Base-by-base conservation (phyloP, 805 yeast genomes). In the Zygoascus tannicola region DNA sequence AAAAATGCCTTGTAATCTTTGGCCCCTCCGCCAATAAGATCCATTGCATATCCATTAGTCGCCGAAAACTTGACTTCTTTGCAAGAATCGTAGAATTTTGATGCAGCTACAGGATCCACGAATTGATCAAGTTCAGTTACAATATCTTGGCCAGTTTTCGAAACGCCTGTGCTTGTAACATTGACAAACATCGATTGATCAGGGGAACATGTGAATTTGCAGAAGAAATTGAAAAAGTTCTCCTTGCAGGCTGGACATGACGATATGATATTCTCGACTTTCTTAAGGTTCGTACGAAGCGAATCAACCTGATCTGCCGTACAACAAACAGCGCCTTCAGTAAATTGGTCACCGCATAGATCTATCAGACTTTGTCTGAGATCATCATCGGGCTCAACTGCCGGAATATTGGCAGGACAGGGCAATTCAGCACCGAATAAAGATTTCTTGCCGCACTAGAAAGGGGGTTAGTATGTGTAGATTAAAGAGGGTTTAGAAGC, bases 1-100 rank as follows among this genome's bases (percentile, higher is more conserved):
- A 90, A 66, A 58, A 90, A 90, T 44, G 77, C 76, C 26, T 68
- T 54, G 60, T 76, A 84, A 53, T 79, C 75, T 44, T 70, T 73
- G 2, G 97, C 97, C 1, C 97, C 97, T n/a, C 98, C 98, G 5
- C 98, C 98, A 35, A 90, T 80, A 34, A 90, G 70, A 58, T 90
- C 97, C 97, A 90, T 87, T 7, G 96, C 97, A 55, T 74, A 85
- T 2, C 97, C 96, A 62, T 88, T 90, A 2, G 97, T 87, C 5
- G 96, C 95, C 3, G 90, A 78, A 60, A 92, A 88, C 64, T 90
- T 87, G 59, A 90, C 81, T 50, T 80, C 78, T 53, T 83, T 83
- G 66, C 98, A 90, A 1, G 95, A 85, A 45, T 87, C 82, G 58
- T 68, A 90, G 55, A 90, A 77, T 1, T 56, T 67, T 0, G 69